These are phyloP conservation scores for Lenwebbia sp. DNA, from an alignment of 345 rosid species.

Conservation along the genomic window DNA sequence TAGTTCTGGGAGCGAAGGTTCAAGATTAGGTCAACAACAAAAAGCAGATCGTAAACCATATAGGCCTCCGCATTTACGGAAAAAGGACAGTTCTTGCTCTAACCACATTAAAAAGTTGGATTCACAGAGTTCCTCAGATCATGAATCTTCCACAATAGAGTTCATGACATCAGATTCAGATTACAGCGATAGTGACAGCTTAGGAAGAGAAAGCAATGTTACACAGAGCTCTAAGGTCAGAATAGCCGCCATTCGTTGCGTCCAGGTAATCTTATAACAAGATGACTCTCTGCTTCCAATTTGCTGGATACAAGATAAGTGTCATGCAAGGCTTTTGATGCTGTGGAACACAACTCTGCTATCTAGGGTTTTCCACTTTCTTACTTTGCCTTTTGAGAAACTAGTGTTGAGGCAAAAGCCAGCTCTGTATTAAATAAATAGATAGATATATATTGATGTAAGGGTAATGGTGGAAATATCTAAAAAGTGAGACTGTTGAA, in stretches of 20 bases:
- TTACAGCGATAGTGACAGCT: constrained; percentile 73
- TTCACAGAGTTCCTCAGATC: constrained; percentile 24
- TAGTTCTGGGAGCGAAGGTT: constrained; percentile 16
- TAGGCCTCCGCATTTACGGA: constrained; percentile 92
- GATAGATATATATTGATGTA: background rate
- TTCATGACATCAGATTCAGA: constrained; percentile 76
- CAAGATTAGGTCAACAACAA: constrained; percentile 21
- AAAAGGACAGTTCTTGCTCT: constrained; percentile 31
- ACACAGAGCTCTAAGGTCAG: constrained; percentile 62
- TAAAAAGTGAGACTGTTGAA: background rate
- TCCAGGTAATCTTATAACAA: constrained; percentile 43
- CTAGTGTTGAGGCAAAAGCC: background rate
- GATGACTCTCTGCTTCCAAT: background rate
- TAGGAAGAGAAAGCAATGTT: constrained; percentile 29
- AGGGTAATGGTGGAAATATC: background rate
- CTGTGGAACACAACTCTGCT: background rate
- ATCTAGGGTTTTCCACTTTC: background rate
- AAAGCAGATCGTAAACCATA: constrained; percentile 38
- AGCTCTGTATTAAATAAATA: background rate
- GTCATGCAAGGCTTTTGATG: background rate
- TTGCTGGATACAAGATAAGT: background rate
- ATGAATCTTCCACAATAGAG: constrained; percentile 38
- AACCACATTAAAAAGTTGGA: constrained; percentile 29
- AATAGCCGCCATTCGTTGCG: constrained; percentile 62
- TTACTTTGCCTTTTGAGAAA: background rate